Percentiles rank a stretch among this genome's conserved stretches.
Evolutionary conservation across 2,329 filamentous ascomycete species (phyloP).

Genomic region (Myriosclerotinia scirpicola): DNA sequence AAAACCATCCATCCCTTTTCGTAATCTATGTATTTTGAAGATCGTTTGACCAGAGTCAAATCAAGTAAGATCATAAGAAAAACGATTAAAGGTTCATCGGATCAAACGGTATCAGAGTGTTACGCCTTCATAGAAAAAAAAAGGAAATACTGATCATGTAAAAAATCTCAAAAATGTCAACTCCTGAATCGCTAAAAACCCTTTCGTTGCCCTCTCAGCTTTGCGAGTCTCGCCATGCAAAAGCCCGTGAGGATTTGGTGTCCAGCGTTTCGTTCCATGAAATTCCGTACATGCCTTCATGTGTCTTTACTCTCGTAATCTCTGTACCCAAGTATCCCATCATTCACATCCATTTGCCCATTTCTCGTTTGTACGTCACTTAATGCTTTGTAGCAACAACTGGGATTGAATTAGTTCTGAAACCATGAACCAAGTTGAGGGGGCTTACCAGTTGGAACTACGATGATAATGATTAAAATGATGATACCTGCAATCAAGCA

Average conservation of each 20-base stretch:
- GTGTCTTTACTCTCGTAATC: constrained; percentile 19
- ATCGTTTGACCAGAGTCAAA: constrained; percentile 1
- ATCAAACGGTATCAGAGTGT: constrained; percentile 31
- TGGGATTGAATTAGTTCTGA: constrained; percentile 38
- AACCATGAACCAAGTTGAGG: not conserved
- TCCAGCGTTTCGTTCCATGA: constrained; percentile 31
- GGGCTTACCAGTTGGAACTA: constrained; percentile 81
- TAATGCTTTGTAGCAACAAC: constrained; percentile 48
- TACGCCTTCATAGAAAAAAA: constrained; percentile 35
- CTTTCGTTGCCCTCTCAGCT: constrained; percentile 25
- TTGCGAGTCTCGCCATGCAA: constrained; percentile 42
- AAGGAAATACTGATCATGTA: constrained; percentile 32
- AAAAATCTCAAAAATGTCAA: constrained; percentile 43
- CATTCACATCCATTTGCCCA: constrained; percentile 8
- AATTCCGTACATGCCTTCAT: constrained; percentile 28
- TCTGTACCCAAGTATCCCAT: constrained; percentile 24
- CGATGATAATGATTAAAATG: constrained; percentile 88
- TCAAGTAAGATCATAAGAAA: constrained; percentile 17
- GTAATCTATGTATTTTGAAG: constrained; percentile 9
- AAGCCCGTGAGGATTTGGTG: constrained; percentile 38
- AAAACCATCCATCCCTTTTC: constrained; percentile 16
- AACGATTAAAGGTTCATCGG: constrained; percentile 8
- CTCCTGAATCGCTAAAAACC: constrained; percentile 41
- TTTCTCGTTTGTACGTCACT: not conserved
- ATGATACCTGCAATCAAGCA: constrained; percentile 91